Base-by-base conservation (phyloP, 306 rosid species). In the Hippophae tibetana region DNA sequence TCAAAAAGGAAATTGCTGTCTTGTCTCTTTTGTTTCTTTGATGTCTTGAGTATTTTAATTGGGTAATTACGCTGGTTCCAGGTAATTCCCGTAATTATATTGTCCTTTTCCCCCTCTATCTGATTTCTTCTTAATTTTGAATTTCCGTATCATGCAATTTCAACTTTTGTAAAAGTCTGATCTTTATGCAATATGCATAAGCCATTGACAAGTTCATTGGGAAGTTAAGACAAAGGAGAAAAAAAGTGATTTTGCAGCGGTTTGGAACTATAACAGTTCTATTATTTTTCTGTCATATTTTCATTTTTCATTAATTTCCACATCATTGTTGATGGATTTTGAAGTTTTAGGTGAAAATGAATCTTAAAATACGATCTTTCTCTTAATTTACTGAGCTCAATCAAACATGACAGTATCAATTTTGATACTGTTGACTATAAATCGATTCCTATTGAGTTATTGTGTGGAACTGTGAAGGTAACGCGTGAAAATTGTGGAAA, bases 391-490 rank as follows among this genome's bases (percentile, higher is more conserved):
- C 56, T 58, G 43, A 0, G 55, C 38, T 31, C 49, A 68, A 68
- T 31, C 41, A 42, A 49, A 31, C 38, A 31, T 31, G 38, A 31
- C 5, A 31, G 38, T 52, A 49, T 56, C 61, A 13, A 13, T 2
- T 42, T 55, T 42, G 9, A 7, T 14, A 7, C n/a, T 38, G 40
- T 47, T 56, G 8, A 27, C 56, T 43, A 18, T 3, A 46, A n/a
- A 54, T 58, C 59, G 44, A 41, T 48, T 62, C 58, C 26, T 65
- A 31, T 56, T 57, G 63, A 67, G 56, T 66, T 76, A 7, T 38
- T 56, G 13, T 62, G 43, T 78, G 72, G 46, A 68, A 66, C 56
- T 51, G 67, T 69, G 72, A 63, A 72, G 92, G 79, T 52, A 7
- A 48, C 54, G 75, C 64, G 59, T 43, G 55, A 70, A 1, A 54